These are phyloP conservation scores for Beauveria caledonica DNA, from an alignment of 2,329 filamentous ascomycete genomes.

Conservation along the genomic window DNA sequence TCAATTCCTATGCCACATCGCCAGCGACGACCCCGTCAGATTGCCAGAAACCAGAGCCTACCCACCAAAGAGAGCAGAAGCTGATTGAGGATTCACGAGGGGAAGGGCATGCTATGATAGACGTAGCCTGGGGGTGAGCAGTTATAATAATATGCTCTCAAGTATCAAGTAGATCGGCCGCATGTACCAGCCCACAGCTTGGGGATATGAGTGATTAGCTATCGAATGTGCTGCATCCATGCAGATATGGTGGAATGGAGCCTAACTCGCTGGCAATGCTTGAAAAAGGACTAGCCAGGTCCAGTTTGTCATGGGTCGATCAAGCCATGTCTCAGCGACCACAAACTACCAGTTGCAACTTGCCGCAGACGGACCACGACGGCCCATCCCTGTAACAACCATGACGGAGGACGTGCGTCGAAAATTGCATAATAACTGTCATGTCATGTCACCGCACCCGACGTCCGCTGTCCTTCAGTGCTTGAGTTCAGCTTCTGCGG, in stretches of 20 bases:
- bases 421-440: not conserved
- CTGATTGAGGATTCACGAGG: not conserved
- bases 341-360: not conserved
- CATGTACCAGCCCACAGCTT: not conserved
- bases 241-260: not conserved
- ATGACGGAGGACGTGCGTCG: conserved; percentile 9
- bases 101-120: not conserved
- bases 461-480: not conserved
- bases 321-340: conserved; percentile 7
- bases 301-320: conserved; percentile 5
- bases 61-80: not conserved
- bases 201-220: not conserved
- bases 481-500: not conserved
- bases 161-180: not conserved
- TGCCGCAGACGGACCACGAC: not conserved
- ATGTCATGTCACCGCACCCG: conserved; percentile 9
- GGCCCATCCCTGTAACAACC: conserved; percentile 4
- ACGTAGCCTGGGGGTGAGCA: not conserved
- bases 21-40: not conserved
- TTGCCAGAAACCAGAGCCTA: not conserved
- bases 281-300: conserved; percentile 10
- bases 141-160: conserved; percentile 8
- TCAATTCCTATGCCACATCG: conserved; percentile 6
- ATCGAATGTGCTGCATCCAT: not conserved
- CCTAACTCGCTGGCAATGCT: not conserved